Evolutionary conservation across 257 asterid species (phyloP).

Genomic region (Misopates orontium): DNA sequence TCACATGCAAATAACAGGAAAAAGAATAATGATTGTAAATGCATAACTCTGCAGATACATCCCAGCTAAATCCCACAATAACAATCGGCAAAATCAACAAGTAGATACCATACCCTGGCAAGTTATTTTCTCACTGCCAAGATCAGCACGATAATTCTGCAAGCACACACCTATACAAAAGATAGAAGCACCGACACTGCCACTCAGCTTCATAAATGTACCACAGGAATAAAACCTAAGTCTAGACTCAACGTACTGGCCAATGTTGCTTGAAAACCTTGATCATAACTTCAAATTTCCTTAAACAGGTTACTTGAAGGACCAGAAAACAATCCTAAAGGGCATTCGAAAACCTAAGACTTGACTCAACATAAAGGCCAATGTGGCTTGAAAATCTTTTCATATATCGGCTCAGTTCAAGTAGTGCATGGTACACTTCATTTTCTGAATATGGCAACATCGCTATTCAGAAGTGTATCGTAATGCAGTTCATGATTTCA

Average conservation of each 20-base stretch:
- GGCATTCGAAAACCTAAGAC: not conserved
- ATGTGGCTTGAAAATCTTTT: too few relatives aligned
- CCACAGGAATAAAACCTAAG: not conserved
- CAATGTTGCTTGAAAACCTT: not conserved
- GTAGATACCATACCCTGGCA: not conserved
- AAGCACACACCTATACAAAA: not conserved
- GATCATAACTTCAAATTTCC: not conserved
- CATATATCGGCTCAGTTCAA: not conserved
- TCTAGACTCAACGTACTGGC: too few relatives aligned
- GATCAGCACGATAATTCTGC: not conserved
- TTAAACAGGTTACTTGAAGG: not conserved
- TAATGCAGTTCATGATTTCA: too few relatives aligned
- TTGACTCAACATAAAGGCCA: too few relatives aligned
- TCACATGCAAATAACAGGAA: constrained; percentile 10
- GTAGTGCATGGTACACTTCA: not conserved
- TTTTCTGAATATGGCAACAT: not conserved
- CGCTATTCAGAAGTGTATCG: too few relatives aligned
- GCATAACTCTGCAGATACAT: not conserved
- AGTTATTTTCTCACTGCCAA: not conserved
- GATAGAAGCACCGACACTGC: not conserved
- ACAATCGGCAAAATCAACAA: constrained; percentile 8
- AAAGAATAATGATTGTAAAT: not conserved
- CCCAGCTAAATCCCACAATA: not conserved
- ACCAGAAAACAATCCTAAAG: too few relatives aligned
- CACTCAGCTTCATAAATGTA: not conserved